These are phyloP conservation scores for Petrea volubilis DNA, from an alignment of 257 asterid genomes.

Conservation along the genomic window DNA sequence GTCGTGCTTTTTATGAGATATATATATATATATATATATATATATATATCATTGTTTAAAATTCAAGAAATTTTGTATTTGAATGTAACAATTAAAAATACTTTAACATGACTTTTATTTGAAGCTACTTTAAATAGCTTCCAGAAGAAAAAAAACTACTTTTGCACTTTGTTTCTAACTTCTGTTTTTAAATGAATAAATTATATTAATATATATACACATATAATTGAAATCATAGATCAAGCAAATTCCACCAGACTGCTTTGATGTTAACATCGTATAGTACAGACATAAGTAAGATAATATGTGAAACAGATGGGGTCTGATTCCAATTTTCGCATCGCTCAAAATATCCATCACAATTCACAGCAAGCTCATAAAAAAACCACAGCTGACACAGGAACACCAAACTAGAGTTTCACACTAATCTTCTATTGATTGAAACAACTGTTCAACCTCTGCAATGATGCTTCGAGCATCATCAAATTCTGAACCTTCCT, in stretches of 20 bases:
- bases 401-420: background rate
- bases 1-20: no score
- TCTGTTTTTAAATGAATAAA: background rate
- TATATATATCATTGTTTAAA: no score
- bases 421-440: slow-evolving; percentile 41
- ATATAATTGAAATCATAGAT: no score
- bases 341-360: background rate
- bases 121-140: no score
- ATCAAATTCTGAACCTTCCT: slow-evolving; percentile 65
- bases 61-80: no score
- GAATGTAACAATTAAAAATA: no score
- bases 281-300: background rate
- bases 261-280: background rate
- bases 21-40: no score
- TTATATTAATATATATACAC: background rate
- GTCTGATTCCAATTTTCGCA: background rate
- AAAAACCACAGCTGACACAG: background rate
- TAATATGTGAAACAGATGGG: background rate
- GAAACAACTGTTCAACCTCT: slow-evolving; percentile 61
- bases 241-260: background rate
- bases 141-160: no score
- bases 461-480: slow-evolving; percentile 62
- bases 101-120: no score
- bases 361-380: background rate
- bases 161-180: no score